These are phyloP conservation scores for Urochloa ruziziensis DNA, from an alignment of 176 grass and related monocot species.

Conservation along the genomic window DNA sequence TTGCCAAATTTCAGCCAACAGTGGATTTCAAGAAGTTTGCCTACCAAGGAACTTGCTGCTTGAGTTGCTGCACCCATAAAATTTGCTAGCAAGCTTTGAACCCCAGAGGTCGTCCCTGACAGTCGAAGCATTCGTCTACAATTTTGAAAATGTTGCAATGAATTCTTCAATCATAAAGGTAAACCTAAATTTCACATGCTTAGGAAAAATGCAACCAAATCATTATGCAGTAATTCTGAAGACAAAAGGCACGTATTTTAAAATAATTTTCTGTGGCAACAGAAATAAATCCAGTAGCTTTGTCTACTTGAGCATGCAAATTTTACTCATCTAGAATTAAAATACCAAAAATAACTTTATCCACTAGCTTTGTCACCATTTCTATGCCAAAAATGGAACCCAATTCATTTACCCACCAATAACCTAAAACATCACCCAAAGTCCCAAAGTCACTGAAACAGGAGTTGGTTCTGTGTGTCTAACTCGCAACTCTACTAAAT, in stretches of 20 bases:
- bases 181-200: not conserved
- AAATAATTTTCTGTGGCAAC: not conserved
- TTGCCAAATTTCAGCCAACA: constrained; percentile 8
- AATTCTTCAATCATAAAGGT: not conserved
- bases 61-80: constrained; percentile 80
- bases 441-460: not conserved
- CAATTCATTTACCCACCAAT: not conserved
- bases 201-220: not conserved
- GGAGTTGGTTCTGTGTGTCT: not conserved
- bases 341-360: not conserved
- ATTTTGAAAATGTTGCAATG: constrained; percentile 35
- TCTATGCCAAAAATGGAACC: not conserved
- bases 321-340: not conserved
- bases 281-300: constrained; percentile 8
- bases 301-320: not conserved
- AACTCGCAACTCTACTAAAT: not conserved
- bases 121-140: constrained; percentile 51
- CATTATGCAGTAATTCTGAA: not conserved
- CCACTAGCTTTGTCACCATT: not conserved
- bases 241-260: not conserved
- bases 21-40: constrained; percentile 25
- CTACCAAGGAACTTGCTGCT: constrained; percentile 76
- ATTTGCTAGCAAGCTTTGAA: constrained; percentile 72
- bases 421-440: constrained; percentile 1
- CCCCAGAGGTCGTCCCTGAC: constrained; percentile 61